Evolutionary conservation across 1,284 basidiomycete genomes (phyloP).

Genomic region (Stygiomarasmius scandens): DNA sequence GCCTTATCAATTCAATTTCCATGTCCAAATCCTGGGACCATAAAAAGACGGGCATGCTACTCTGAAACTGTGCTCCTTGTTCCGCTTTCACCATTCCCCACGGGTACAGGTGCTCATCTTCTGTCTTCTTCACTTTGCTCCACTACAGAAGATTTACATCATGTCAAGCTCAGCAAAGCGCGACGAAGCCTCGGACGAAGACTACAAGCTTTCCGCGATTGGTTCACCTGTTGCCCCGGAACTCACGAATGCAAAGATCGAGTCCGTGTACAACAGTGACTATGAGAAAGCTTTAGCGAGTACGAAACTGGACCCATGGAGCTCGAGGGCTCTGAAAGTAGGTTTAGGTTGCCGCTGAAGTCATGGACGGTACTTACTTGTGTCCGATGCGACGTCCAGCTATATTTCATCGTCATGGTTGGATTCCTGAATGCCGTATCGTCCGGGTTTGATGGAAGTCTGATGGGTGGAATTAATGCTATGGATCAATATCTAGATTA

Average conservation of each 20-base stretch:
- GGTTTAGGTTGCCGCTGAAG: too few relatives aligned
- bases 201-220: constrained; percentile 6
- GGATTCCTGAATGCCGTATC: constrained; percentile 32
- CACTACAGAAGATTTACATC: too few relatives aligned
- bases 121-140: too few relatives aligned
- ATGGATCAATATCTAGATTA: constrained; percentile 28
- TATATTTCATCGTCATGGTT: constrained; percentile 31
- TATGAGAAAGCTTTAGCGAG: constrained; percentile 23
- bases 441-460: constrained; percentile 30
- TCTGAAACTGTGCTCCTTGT: too few relatives aligned
- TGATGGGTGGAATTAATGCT: constrained; percentile 32
- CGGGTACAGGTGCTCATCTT: too few relatives aligned
- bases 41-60: too few relatives aligned
- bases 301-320: constrained; percentile 24
- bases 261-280: constrained; percentile 28
- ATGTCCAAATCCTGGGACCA: too few relatives aligned
- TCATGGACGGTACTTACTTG: background rate
- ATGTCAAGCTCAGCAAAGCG: too few relatives aligned
- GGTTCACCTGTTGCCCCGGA: constrained; percentile 2
- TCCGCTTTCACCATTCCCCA: too few relatives aligned
- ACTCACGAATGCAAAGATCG: constrained; percentile 12
- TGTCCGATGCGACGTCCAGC: constrained; percentile 9
- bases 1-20: too few relatives aligned
- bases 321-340: constrained; percentile 27
- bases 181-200: background rate